Base-by-base conservation (phyloP, 345 rosid species). In the Citrus reticulata region DNA sequence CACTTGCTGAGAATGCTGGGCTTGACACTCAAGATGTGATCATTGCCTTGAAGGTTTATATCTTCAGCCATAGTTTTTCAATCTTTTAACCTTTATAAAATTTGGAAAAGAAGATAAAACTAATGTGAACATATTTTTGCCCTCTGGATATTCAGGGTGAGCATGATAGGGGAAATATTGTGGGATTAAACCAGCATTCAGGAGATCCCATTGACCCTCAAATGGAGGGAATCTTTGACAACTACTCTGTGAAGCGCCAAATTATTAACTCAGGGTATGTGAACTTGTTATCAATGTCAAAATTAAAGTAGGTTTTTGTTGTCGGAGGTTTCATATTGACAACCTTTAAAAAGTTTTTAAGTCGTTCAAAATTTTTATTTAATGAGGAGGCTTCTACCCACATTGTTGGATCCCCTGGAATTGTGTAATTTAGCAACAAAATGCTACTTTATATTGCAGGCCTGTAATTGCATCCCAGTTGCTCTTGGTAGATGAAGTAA, bases 1-100 rank as follows among this genome's bases (percentile, higher is more conserved):
- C 95, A 24, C 94, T 96, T 34, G 98, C 98, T 75, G 99, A 94
- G 82, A 96, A 96, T 80, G 89, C 98, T 19, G 98, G 98, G 25
- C 94, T 96, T 63, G 99, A 96, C 83, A 94, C 97, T 37, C 99
- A 94, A 84, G 99, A 96, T 66, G 98, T 91, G 83, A 88, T 96
- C 82, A 91, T 94, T 84, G 74, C 93, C 80, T 92, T 96, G 25
- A 91, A 90, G 87, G 99, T 96, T 88, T 78, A 59, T 37, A 68
- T 49, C 30, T 74, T 66, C 64, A 3, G 24, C 57, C 57, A 5
- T 9, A 22, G 79, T 66, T 16, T 54, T 16, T 40, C 17, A 11
- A 68, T 6, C 11, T 30, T 24, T 34, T 40, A 39, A 46, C 51
- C 55, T 29, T 58, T 71, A 34, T 4, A 29, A 6, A 34, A 24